These are phyloP conservation scores for Botrytis tulipae DNA, from an alignment of 2,329 filamentous ascomycete genomes.

Conservation along the genomic window DNA sequence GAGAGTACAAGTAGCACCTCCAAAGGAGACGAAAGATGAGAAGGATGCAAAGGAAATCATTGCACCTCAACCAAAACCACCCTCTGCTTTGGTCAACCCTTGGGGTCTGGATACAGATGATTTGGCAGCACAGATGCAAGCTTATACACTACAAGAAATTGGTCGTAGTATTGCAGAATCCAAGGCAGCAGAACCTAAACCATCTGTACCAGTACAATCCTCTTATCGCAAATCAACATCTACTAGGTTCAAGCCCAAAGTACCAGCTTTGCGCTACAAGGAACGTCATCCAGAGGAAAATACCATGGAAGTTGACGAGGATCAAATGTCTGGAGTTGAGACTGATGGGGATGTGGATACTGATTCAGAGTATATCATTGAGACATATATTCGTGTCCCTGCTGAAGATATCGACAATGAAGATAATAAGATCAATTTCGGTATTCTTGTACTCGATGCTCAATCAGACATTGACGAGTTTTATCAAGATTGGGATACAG, in stretches of 20 bases:
- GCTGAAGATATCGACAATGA: slow-evolving; percentile 54
- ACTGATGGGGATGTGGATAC: slow-evolving; percentile 47
- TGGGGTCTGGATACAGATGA: slow-evolving; percentile 42
- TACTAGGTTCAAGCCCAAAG: slow-evolving; percentile 55
- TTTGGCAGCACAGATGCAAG: slow-evolving; percentile 55
- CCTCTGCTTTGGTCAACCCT: slow-evolving; percentile 39
- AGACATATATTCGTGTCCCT: slow-evolving; percentile 63
- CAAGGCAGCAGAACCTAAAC: slow-evolving; percentile 24
- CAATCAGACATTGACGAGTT: slow-evolving; percentile 52
- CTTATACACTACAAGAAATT: slow-evolving; percentile 59
- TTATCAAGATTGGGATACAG: slow-evolving; percentile 55
- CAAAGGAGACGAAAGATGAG: neutral
- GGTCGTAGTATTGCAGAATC: slow-evolving; percentile 37
- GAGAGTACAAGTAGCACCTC: slow-evolving; percentile 20
- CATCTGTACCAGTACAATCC: slow-evolving; percentile 18
- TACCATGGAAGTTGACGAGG: slow-evolving; percentile 22
- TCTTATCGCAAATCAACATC: slow-evolving; percentile 20
- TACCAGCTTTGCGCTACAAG: slow-evolving; percentile 52
- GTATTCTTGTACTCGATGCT: slow-evolving; percentile 38
- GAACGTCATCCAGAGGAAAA: slow-evolving; percentile 52
- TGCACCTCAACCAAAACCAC: slow-evolving; percentile 19
- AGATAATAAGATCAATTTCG: slow-evolving; percentile 50
- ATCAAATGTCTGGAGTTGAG: slow-evolving; percentile 40
- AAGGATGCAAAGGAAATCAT: neutral
- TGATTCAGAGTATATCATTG: slow-evolving; percentile 60